Base-by-base conservation (phyloP, 345 rosid genomes). In the Euphorbia peplus region DNA sequence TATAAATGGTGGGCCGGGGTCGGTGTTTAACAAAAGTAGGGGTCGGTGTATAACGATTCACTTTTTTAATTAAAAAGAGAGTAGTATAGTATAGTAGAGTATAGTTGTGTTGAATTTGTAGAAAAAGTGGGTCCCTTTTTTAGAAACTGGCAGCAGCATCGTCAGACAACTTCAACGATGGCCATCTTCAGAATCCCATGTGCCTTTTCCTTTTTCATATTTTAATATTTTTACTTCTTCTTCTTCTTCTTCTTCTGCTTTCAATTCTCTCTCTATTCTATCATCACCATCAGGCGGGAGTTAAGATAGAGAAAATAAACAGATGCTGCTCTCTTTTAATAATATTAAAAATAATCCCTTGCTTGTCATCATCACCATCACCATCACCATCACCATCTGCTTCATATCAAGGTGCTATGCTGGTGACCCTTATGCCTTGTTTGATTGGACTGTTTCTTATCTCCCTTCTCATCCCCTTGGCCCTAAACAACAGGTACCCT, bases 361-460 rank as follows among this genome's bases (percentile, higher is more conserved):
- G n/a, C n/a, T n/a, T n/a, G n/a, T n/a, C n/a, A n/a, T n/a, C n/a
- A n/a, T n/a, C n/a, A n/a, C n/a, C n/a, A n/a, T n/a, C n/a, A n/a
- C n/a, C 74, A 30, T 60, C 51, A 46, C 59, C 24, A 30, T 32
- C 65, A 50, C 47, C 75, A 70, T 53, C 58, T 67, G 32, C 2
- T 68, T 65, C 67, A 56, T 63, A 26, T 48, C 66, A 57, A 68
- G 66, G 3, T 44, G 72, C 59, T 81, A 66, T 2, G 95, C 87
- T 39, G 87, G 64, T 24, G 98, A 90, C 72, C 98, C 98, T 70
- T 88, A 82, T 79, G 84, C 83, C 68, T 88, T 81, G 83, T 87
- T 72, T 69, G 96, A 92, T 61, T 92, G 98, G 98, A 90, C 91
- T 30, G 88, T 92, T 74, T 90, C 98, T 53, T 92, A 90, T 74